These are phyloP conservation scores for Canariomyces notabilis DNA, from an alignment of 2,329 filamentous ascomycete genomes.

Conservation along the genomic window DNA sequence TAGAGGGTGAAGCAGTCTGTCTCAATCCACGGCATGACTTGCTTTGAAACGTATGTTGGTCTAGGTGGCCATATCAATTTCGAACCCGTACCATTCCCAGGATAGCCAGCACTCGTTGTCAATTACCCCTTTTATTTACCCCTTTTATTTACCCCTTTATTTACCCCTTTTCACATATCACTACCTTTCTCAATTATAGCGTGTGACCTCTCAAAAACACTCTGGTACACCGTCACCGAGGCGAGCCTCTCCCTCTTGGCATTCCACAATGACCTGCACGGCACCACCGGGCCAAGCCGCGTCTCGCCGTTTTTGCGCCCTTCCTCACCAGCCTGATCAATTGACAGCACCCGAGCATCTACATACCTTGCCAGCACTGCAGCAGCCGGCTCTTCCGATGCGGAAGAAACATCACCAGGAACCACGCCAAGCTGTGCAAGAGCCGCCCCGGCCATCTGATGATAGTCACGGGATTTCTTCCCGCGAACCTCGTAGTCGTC, in stretches of 20 bases:
- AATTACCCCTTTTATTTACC: background rate
- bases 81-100: background rate
- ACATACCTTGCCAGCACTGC: conserved; percentile 18
- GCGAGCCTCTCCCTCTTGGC: conserved; percentile 31
- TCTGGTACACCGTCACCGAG: conserved; percentile 30
- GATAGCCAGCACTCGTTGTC: background rate
- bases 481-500: no score
- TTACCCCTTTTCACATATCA: background rate
- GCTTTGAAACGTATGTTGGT: no score
- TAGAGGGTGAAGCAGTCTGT: no score
- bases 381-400: background rate
- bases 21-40: no score
- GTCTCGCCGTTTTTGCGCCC: background rate
- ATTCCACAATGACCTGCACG: conserved; percentile 41
- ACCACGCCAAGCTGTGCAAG: conserved; percentile 5
- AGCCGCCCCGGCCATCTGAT: conserved; percentile 1
- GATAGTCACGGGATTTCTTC: background rate
- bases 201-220: conserved; percentile 16
- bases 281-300: conserved; percentile 29
- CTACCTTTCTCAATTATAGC: no score
- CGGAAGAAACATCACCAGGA: background rate
- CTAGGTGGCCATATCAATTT: no score
- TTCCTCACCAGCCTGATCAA: no score
- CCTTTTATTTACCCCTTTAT: background rate
- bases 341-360: conserved; percentile 9